Evolutionary conservation across 31 red algal species (phyloP).

Genomic region (Odonthalia washingtoniensis): DNA sequence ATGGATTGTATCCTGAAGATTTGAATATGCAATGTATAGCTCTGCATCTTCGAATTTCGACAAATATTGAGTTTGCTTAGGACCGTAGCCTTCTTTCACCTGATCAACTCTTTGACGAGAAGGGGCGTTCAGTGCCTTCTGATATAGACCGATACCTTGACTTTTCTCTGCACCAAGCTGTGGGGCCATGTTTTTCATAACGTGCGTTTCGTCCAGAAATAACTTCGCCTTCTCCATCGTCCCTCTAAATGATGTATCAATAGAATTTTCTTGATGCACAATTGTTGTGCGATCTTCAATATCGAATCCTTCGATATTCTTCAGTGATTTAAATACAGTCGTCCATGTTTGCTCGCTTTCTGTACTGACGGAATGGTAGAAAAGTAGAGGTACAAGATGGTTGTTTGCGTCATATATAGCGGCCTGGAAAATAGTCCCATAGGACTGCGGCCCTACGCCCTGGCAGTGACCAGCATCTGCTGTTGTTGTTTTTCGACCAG

Average conservation of each 20-base stretch:
- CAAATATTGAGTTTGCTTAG: too few species aligned
- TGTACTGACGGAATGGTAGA: constrained; percentile 21
- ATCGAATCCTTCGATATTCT: constrained; percentile 14
- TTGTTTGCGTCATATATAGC: too few species aligned
- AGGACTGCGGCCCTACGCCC: constrained; percentile 28
- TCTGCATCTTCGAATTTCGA: too few species aligned
- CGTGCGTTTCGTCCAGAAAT: too few species aligned
- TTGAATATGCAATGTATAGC: neutral
- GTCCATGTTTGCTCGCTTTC: constrained; percentile 31
- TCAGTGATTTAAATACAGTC: neutral
- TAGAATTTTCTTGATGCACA: constrained; percentile 37
- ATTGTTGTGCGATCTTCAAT: neutral
- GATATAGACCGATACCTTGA: neutral
- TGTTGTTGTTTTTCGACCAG: too few species aligned
- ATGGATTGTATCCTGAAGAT: neutral
- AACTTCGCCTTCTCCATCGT: too few species aligned
- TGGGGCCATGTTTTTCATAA: too few species aligned
- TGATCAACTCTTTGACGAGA: neutral
- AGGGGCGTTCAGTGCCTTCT: constrained; percentile 13
- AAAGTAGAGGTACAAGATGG: constrained; percentile 18
- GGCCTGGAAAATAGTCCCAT: constrained; percentile 36
- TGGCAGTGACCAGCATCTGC: constrained; percentile 42
- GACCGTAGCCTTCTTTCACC: too few species aligned
- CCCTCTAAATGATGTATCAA: constrained; percentile 12
- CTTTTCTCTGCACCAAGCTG: too few species aligned